These are phyloP conservation scores for Austroboletus eburneus DNA, from an alignment of 768 basidiomycete genomes.

Conservation along the genomic window DNA sequence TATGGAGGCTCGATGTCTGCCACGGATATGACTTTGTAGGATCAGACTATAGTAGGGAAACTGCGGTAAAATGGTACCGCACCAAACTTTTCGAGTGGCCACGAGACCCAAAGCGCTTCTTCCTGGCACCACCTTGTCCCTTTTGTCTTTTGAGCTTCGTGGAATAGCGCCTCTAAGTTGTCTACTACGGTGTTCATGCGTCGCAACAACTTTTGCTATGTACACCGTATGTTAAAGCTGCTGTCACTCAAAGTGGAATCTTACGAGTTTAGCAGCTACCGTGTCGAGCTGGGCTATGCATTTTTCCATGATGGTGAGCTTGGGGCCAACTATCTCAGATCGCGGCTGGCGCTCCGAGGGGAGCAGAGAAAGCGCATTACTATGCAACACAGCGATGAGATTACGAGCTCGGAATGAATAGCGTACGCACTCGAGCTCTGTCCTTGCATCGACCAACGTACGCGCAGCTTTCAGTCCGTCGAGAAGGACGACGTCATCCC, in stretches of 20 bases:
- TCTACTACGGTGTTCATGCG: conserved; percentile 64
- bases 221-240: neutral
- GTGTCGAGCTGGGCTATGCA: conserved; percentile 55
- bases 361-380: conserved; percentile 59
- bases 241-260: conserved; percentile 15
- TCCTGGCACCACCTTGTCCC: conserved; percentile 67
- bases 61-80: conserved; percentile 10
- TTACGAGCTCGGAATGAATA: neutral
- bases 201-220: conserved; percentile 66
- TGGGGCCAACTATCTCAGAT: conserved; percentile 57
- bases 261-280: conserved; percentile 63
- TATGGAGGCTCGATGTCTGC: conserved; percentile 58
- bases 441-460: conserved; percentile 70
- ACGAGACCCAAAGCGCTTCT: conserved; percentile 78
- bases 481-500: conserved; percentile 78
- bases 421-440: conserved; percentile 73
- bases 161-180: conserved; percentile 55
- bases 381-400: conserved; percentile 22
- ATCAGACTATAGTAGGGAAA: conserved; percentile 1
- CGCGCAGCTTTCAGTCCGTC: conserved; percentile 78
- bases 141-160: conserved; percentile 67
- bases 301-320: conserved; percentile 64
- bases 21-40: conserved; percentile 47
- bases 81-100: conserved; percentile 81
- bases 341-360: conserved; percentile 52